Percentiles rank a stretch among this genome's conserved stretches.
phyloP scores from a whole-genome alignment of 2,329 filamentous ascomycete genomes.

The Curvularia sp. region DNA sequence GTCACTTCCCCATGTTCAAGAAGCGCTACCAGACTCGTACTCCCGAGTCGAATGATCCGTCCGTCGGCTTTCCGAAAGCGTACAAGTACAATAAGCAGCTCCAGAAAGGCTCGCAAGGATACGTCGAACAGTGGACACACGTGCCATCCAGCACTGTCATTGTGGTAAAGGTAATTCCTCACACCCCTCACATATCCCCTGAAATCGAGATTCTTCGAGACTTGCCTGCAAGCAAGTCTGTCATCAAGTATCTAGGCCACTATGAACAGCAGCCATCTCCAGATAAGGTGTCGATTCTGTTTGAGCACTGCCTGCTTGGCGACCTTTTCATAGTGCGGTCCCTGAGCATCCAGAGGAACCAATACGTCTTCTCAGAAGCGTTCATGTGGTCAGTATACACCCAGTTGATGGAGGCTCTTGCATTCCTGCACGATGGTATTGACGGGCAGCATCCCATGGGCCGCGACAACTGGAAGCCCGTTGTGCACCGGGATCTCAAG shows the following conservation, averaged over 20 bases:
- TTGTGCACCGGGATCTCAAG: constrained; percentile 95
- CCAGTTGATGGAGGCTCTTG: constrained; percentile 25
- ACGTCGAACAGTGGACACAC: constrained; percentile 22
- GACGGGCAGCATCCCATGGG: constrained; percentile 4
- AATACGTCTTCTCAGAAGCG: constrained; percentile 16
- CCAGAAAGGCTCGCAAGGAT: constrained; percentile 20
- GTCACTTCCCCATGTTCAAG: too few species aligned
- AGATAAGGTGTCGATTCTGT: constrained; percentile 13
- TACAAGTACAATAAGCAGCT: constrained; percentile 3
- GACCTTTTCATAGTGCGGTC: constrained; percentile 21
- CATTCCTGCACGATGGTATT: constrained; percentile 34
- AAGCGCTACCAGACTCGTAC: too few species aligned
- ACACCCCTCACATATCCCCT: not conserved
- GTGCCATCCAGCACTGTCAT: constrained; percentile 8
- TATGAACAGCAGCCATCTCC: constrained; percentile 5
- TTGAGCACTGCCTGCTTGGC: constrained; percentile 24
- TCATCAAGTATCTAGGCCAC: constrained; percentile 19
- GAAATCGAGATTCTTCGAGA: constrained; percentile 24
- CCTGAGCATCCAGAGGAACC: not conserved
- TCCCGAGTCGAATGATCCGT: not conserved
- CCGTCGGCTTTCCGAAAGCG: not conserved
- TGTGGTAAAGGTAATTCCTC: constrained; percentile 24
- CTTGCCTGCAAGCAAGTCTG: constrained; percentile 21
- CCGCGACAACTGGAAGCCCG: constrained; percentile 72
- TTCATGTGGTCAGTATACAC: constrained; percentile 28